These are phyloP conservation scores for Acrodontium crateriforme DNA, from an alignment of 2,329 filamentous ascomycete genomes.

Conservation along the genomic window DNA sequence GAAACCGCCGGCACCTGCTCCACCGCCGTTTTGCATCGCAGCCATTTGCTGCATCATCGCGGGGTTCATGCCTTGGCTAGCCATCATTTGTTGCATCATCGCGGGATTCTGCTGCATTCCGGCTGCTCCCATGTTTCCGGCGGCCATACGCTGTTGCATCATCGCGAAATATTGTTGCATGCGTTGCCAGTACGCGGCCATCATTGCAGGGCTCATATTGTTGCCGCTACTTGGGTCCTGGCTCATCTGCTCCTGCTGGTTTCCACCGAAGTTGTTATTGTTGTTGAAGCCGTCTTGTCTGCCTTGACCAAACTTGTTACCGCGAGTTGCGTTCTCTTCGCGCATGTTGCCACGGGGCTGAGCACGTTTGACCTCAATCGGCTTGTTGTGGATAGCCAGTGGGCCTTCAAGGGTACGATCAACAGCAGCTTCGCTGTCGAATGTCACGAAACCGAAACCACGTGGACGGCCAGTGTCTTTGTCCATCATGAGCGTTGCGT, in stretches of 20 bases:
- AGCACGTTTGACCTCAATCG: conserved; percentile 96
- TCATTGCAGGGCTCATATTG: conserved; percentile 87
- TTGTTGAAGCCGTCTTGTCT: conserved; percentile 24
- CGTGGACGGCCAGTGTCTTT: conserved; percentile 96
- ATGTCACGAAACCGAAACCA: conserved; percentile 96
- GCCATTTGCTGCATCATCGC: conserved; percentile 32
- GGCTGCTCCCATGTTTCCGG: conserved; percentile 26
- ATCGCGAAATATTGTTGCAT: conserved; percentile 96
- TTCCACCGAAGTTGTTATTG: conserved; percentile 15
- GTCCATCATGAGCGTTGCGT: conserved; percentile 99
- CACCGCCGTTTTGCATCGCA: conserved; percentile 35
- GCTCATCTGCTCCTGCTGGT: conserved; percentile 11
- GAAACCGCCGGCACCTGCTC: conserved; percentile 26
- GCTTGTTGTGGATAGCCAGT: conserved; percentile 86
- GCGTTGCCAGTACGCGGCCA: conserved; percentile 95
- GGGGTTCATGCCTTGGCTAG: conserved; percentile 41
- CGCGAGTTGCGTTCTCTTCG: conserved; percentile 57
- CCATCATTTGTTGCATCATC: conserved; percentile 31
- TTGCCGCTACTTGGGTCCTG: conserved; percentile 20
- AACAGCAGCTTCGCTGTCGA: conserved; percentile 89
- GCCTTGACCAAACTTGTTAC: conserved; percentile 29
- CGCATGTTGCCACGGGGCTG: conserved; percentile 89
- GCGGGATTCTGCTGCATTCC: conserved; percentile 34
- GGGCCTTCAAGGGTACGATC: conserved; percentile 76
- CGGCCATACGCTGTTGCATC: conserved; percentile 27